Conservation (phyloP, 768 basidiomycete genomes). For the Russula sp. region DNA sequence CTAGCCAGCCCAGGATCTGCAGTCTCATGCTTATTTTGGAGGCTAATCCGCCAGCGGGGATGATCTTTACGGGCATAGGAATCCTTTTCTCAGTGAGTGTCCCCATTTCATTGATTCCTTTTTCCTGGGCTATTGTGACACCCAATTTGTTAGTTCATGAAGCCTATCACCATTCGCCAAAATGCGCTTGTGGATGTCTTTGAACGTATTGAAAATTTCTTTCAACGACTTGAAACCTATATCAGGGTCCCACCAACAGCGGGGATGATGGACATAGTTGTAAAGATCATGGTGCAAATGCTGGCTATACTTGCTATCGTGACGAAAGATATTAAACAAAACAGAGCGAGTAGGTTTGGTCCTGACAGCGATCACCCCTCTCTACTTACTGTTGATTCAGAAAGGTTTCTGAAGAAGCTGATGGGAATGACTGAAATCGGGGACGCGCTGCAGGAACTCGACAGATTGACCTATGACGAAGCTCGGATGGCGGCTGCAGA, state of each 20-base stretch:
- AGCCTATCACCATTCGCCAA: background rate
- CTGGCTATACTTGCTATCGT: background rate
- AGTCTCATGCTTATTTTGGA: background rate
- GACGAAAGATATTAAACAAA: background rate
- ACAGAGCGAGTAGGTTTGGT: background rate
- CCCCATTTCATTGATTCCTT: background rate
- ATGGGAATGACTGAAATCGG: background rate
- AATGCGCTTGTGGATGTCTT: background rate
- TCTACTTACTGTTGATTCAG: background rate
- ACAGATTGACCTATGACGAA: background rate
- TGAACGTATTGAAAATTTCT: background rate
- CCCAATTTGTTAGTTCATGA: background rate
- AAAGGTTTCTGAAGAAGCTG: background rate
- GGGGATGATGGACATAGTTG: background rate
- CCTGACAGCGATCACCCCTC: rapidly evolving
- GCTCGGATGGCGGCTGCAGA: background rate
- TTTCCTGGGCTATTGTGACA: background rate
- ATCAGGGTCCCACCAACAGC: background rate
- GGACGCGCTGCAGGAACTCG: background rate
- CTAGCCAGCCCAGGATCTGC: background rate
- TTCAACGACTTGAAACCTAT: background rate
- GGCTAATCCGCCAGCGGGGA: background rate
- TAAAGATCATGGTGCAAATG: background rate
- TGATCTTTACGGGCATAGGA: background rate
- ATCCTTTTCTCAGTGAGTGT: background rate